Conservation (phyloP, 176 grass and related monocot genomes). For the Oryza longistaminata region DNA sequence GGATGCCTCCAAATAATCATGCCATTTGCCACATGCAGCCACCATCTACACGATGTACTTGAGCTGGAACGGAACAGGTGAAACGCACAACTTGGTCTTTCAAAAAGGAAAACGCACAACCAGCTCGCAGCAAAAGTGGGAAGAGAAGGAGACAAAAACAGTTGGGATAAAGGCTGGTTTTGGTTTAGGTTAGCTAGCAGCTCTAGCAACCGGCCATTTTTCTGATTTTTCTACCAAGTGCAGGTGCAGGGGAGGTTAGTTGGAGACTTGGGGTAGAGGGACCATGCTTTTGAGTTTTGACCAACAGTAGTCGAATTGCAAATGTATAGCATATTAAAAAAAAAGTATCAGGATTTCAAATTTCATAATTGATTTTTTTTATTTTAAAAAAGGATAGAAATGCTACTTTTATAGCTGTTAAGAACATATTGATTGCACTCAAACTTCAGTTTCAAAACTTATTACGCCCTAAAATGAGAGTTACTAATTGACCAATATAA, state of each 20-base stretch:
- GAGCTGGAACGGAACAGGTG: neutral
- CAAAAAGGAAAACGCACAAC: neutral
- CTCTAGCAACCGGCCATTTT: neutral
- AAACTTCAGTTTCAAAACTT: neutral
- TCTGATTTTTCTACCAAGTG: neutral
- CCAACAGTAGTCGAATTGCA: neutral
- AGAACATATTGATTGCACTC: neutral
- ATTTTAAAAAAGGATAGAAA: neutral
- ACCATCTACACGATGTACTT: neutral
- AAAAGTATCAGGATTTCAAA: neutral
- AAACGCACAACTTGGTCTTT: neutral
- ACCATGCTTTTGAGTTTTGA: neutral
- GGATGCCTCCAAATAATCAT: neutral
- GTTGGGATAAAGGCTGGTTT: neutral
- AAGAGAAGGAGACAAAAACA: neutral
- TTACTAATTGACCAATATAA: neutral
- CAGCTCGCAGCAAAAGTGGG: neutral
- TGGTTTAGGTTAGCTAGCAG: neutral
- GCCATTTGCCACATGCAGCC: neutral
- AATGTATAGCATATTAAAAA: neutral
- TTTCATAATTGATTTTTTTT: no score
- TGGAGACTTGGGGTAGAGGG: neutral
- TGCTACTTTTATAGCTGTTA: neutral
- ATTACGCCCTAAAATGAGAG: neutral
- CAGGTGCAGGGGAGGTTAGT: neutral